phyloP scores from a whole-genome alignment of 768 basidiomycete species.

The Arthromyces matolae region DNA sequence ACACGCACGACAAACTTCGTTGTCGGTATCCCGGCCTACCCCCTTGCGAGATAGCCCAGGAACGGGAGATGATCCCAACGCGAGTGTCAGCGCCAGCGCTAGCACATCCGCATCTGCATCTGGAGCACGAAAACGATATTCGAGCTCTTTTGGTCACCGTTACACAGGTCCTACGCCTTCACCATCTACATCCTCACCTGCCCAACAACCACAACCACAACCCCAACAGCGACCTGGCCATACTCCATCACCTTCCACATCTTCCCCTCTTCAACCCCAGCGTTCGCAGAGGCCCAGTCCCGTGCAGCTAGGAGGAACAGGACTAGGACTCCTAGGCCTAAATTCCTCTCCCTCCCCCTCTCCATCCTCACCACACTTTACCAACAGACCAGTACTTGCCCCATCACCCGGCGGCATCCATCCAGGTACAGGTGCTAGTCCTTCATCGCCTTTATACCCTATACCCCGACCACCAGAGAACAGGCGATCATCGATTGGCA shows the following conservation, averaged over 20 bases:
- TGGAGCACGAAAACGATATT: slow-evolving; percentile 58
- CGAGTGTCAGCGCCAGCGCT: slow-evolving; percentile 2
- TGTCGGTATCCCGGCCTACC: background rate
- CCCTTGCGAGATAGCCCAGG: slow-evolving; percentile 10
- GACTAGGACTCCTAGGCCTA: no score
- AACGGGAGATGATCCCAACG: slow-evolving; percentile 6
- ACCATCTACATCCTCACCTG: slow-evolving; percentile 13
- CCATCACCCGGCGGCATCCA: background rate
- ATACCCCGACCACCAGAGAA: background rate
- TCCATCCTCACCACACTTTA: slow-evolving; percentile 6
- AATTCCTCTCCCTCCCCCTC: background rate
- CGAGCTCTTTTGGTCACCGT: slow-evolving; percentile 74
- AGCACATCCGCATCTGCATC: background rate
- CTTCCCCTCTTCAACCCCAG: background rate
- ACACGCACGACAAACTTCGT: slow-evolving; percentile 1
- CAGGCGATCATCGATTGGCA: background rate
- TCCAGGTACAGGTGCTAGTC: no score
- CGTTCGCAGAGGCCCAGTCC: no score
- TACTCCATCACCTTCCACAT: no score
- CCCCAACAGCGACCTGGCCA: no score
- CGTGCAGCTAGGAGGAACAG: no score
- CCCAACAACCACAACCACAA: no score
- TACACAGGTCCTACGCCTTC: slow-evolving; percentile 39
- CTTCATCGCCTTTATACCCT: background rate
- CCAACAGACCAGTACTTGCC: background rate